Conservation (phyloP, 164 flowering plant species). For the Berberis thunbergii region DNA sequence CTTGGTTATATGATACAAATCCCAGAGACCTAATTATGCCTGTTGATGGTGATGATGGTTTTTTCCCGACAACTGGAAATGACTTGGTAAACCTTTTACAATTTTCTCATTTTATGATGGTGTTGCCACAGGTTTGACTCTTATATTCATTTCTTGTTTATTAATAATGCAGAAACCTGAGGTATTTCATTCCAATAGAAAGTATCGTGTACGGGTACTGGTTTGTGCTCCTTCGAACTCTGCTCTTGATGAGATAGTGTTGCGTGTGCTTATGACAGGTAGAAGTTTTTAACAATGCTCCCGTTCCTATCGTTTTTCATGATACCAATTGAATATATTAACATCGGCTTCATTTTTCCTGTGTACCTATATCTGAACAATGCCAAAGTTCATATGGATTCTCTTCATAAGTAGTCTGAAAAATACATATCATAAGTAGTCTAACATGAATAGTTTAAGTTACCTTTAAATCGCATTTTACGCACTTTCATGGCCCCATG, state of each 20-base stretch:
- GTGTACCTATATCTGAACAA: neutral
- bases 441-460: no score
- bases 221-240: slow-evolving; percentile 99
- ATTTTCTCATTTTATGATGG: neutral
- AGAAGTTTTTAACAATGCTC: slow-evolving; percentile 5
- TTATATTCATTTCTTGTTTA: slow-evolving; percentile 2
- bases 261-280: slow-evolving; percentile 75
- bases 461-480: no score
- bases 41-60: slow-evolving; percentile 86
- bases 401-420: no score
- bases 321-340: neutral
- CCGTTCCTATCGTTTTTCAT: neutral
- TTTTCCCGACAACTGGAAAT: slow-evolving; percentile 77
- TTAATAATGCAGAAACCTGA: slow-evolving; percentile 70
- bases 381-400: no score
- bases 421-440: no score
- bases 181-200: slow-evolving; percentile 71
- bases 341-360: no score
- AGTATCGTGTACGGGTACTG: slow-evolving; percentile 85
- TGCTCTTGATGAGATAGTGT: slow-evolving; percentile 97
- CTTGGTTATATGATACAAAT: slow-evolving; percentile 67
- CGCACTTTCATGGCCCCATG: no score
- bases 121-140: neutral
- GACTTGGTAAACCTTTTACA: slow-evolving; percentile 51
- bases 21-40: slow-evolving; percentile 83